Base-by-base conservation (phyloP, 805 yeast species). In the Ogataea pignaliae region DNA sequence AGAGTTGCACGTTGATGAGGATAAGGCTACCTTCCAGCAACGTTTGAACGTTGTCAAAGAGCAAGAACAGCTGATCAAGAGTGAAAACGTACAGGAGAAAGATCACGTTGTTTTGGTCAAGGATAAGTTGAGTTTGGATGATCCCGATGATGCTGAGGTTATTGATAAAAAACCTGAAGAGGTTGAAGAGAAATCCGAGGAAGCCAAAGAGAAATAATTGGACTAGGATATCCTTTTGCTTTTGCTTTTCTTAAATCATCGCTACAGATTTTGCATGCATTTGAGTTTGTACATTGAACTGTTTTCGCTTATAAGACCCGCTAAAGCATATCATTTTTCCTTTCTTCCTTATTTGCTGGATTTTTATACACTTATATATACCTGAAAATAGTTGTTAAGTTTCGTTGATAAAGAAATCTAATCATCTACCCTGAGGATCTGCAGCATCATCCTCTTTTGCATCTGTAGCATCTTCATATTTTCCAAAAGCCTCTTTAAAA, bases 11-110 rank as follows among this genome's bases (percentile, higher is more conserved):
- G 87, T 90, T 52, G 80, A 79, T 39, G 80, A 80, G 46, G 83
- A 72, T 31, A 66, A 71, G 39, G 83, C 83, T 36, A 79, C 88
- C 41, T 77, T 83, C 61, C 76, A 81, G 61, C 84, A 83, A 63
- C 81, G 83, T 55, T 69, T 85, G 51, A 83, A 81, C 52, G 83
- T 85, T 55, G 65, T 85, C 48, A 81, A 81, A 64, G 93, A 85
- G 64, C 93, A 85, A 69, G 86, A 85, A 61, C 84, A 83, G 53
- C 70, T 84, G 53, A 91, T 91, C 70, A 76, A 86, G 65, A 93
- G 87, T 60, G 99, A 91, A 70, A 88, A 84, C 63, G 76, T 80
- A 61, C 90, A 93, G 67, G 96, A 88, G 65, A 78, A 78, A 58
- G 70, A 78, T 39, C 60, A 64, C 43, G 72, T 78, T 47, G 78